Evolutionary conservation across 345 rosid genomes (phyloP), one percentile per base, ranked within the genome.

Genomic region (Dipteronia sinensis): DNA sequence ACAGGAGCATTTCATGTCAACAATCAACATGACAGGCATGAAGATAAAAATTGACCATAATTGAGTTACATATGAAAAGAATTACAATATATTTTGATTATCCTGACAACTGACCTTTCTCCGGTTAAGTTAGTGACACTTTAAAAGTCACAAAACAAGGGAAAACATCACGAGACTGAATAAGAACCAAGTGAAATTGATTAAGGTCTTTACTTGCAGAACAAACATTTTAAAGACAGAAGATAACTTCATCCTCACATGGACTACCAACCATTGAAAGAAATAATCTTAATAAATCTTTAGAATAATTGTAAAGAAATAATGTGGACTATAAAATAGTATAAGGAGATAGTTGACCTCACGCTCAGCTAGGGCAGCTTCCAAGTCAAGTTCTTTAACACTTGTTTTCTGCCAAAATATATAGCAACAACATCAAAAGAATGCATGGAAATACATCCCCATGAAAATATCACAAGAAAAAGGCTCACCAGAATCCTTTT

Each of bases 321-420:
- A 65, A 12, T 23, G 40, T 20, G 38, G 0, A 29, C 40, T 29
- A 51, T 46, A 5, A 55, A 77, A 47, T 27, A 20, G 29, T 27
- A 22, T 42, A 23, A 55, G 72, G 77, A 59, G 79, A 83, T 74
- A 53, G 61, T 16, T 66, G 22, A 92, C 98, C 99, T 91, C 71
- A 46, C 94, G 96, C 89, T 93, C 99, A 56, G 85, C 89, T 65
- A 93, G 88, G 62, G 98, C 99, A 81, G 99, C 88, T 73, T 92
- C 97, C 88, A 95, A 83, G 83, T 95, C 90, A 23, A 95, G 97
- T 80, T 95, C 98, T 85, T 91, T 92, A 65, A 93, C 96, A 80
- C 98, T 93, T 75, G 90, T 88, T 89, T 90, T 95, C 99, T 95
- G 88, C 79, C 55, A 78, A 79, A 71, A 61, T 42, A 63, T n/a